These are phyloP conservation scores for Urtica urens DNA, from an alignment of 306 rosid species.

Conservation along the genomic window DNA sequence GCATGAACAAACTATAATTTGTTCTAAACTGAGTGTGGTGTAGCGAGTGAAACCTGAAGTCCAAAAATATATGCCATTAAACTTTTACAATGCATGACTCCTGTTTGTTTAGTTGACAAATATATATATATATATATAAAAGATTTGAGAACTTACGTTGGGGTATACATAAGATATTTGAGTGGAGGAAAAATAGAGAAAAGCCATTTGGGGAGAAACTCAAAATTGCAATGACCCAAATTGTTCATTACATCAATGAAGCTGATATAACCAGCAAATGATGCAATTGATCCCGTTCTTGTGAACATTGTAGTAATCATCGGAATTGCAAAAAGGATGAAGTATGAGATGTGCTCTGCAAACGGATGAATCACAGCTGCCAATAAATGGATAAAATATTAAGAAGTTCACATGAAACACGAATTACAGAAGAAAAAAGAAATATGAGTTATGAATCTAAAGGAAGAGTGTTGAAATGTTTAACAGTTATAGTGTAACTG, in stretches of 20 bases:
- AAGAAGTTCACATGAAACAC: neutral
- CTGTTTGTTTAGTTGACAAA: neutral
- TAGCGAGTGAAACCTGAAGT: slow-evolving; percentile 59
- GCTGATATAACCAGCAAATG: slow-evolving; percentile 21
- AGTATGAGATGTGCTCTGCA: slow-evolving; percentile 47
- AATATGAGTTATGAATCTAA: no score
- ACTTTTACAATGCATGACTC: neutral
- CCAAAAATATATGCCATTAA: neutral
- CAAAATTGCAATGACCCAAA: slow-evolving; percentile 65
- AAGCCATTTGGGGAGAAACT: slow-evolving; percentile 34
- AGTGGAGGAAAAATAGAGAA: slow-evolving; percentile 38
- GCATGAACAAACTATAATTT: slow-evolving; percentile 54
- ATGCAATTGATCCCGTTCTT: slow-evolving; percentile 25
- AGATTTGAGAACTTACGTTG: slow-evolving; percentile 36
- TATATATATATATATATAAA: neutral
- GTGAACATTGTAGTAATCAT: slow-evolving; percentile 17
- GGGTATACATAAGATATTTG: slow-evolving; percentile 51
- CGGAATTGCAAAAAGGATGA: slow-evolving; percentile 44
- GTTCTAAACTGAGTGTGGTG: slow-evolving; percentile 66
- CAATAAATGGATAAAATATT: neutral
- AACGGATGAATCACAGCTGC: slow-evolving; percentile 73
- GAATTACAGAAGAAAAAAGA: no score
- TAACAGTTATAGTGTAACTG: no score
- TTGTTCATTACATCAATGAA: slow-evolving; percentile 64
- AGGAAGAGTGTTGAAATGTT: no score